A percentile compares a stretch with the other conserved stretches of the same genome.
phyloP scores from a whole-genome alignment of 2,329 filamentous ascomycete genomes.

The Annulohypoxylon truncatum region DNA sequence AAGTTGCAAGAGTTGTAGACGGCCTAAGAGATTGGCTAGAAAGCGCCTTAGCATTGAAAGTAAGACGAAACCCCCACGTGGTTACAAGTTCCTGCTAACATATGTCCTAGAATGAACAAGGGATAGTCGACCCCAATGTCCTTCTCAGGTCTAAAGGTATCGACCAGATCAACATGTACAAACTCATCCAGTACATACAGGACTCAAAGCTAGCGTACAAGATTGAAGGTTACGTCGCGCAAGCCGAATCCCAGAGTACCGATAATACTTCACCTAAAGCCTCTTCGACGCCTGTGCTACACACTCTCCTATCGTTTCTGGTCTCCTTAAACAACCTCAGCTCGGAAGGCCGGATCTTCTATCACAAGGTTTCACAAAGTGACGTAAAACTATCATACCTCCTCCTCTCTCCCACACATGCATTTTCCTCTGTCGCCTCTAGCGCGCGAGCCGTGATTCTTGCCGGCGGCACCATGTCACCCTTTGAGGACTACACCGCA shows the following conservation, averaged over 20 bases:
- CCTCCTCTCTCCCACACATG: constrained; percentile 88
- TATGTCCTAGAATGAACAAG: constrained; percentile 62
- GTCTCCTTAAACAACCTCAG: constrained; percentile 88
- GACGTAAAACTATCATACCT: constrained; percentile 82
- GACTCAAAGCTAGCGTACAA: constrained; percentile 94
- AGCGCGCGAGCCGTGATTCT: constrained; percentile 88
- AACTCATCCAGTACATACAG: constrained; percentile 86
- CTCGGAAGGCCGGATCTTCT: constrained; percentile 74
- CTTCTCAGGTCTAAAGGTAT: constrained; percentile 86
- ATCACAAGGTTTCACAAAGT: constrained; percentile 58
- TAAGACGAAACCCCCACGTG: constrained; percentile 43
- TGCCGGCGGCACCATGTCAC: constrained; percentile 97
- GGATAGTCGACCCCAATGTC: constrained; percentile 75
- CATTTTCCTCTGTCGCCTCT: constrained; percentile 88
- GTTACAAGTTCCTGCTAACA: constrained; percentile 34
- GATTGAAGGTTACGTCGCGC: constrained; percentile 85
- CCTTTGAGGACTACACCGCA: constrained; percentile 88
- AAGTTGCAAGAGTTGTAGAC: constrained; percentile 85
- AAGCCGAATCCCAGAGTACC: constrained; percentile 62
- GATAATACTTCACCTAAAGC: constrained; percentile 40
- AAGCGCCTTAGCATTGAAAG: constrained; percentile 61
- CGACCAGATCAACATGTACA: constrained; percentile 95
- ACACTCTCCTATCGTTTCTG: constrained; percentile 72
- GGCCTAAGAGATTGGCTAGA: constrained; percentile 79
- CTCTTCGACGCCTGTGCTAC: constrained; percentile 65